phyloP scores from a whole-genome alignment of 2,329 filamentous ascomycete genomes.

The Trichoderma semiorbis region DNA sequence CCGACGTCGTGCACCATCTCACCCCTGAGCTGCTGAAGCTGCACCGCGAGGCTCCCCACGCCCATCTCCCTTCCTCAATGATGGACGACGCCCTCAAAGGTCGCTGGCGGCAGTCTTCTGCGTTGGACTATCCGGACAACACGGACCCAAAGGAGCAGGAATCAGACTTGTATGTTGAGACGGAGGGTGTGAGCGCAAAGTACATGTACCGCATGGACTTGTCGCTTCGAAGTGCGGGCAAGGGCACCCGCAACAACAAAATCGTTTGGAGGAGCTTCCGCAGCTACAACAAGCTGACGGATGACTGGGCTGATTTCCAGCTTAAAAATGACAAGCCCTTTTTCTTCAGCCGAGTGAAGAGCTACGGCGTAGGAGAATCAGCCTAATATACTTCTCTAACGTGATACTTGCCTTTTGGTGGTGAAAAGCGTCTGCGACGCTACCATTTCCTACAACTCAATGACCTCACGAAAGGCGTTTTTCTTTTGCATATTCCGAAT shows the following conservation, averaged over 20 bases:
- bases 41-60: constrained; percentile 35
- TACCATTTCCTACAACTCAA: not conserved
- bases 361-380: constrained; percentile 47
- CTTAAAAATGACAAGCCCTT: constrained; percentile 62
- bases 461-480: not conserved
- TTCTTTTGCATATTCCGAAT: not conserved
- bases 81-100: constrained; percentile 67
- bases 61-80: constrained; percentile 43
- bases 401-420: not conserved
- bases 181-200: constrained; percentile 72
- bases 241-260: constrained; percentile 75
- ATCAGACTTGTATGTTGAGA: constrained; percentile 77
- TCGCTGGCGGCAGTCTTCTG: constrained; percentile 48
- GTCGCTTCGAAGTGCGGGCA: constrained; percentile 61
- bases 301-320: constrained; percentile 83
- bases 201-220: constrained; percentile 86
- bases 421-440: too few relatives aligned
- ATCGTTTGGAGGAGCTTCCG: constrained; percentile 85
- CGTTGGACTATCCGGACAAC: constrained; percentile 29
- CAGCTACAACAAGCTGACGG: constrained; percentile 84
- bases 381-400: not conserved
- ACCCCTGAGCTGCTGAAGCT: constrained; percentile 63
- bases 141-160: constrained; percentile 40
- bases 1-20: constrained; percentile 83
- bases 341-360: constrained; percentile 64